A percentile compares a stretch with the other conserved stretches of the same genome.
Evolutionary conservation across 2,329 filamentous ascomycete genomes (phyloP).

Genomic region (Fusarium cicatricum): DNA sequence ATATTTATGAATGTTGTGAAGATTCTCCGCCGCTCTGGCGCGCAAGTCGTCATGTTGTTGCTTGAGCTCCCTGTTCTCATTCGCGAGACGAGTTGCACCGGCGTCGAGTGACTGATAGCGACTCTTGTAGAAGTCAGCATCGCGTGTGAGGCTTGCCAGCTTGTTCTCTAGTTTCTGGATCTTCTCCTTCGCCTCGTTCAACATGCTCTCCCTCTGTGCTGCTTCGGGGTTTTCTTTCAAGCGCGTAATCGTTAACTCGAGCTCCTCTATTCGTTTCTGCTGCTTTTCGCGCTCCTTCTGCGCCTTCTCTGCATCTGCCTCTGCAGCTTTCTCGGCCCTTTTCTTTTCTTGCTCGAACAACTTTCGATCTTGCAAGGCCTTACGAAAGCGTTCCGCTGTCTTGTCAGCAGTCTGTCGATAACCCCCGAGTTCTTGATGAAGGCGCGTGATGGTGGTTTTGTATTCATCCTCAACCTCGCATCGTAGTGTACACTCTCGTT

Average conservation of each 20-base stretch:
- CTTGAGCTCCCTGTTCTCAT: conserved; percentile 58
- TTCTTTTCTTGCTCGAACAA: conserved; percentile 57
- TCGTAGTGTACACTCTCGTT: conserved; percentile 37
- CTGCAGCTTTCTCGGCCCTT: conserved; percentile 47
- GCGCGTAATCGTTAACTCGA: conserved; percentile 47
- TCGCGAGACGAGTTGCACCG: conserved; percentile 53
- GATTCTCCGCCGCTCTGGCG: conserved; percentile 54
- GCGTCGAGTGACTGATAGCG: conserved; percentile 68
- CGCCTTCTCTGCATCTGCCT: conserved; percentile 39
- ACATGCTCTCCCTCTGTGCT: conserved; percentile 40
- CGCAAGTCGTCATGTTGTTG: conserved; percentile 51
- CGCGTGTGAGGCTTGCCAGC: conserved; percentile 53
- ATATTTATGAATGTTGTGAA: conserved; percentile 57
- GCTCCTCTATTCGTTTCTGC: conserved; percentile 47
- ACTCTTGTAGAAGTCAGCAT: conserved; percentile 64
- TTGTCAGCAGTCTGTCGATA: conserved; percentile 54
- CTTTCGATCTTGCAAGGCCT: conserved; percentile 60
- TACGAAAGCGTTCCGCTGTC: conserved; percentile 58
- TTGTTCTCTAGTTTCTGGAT: conserved; percentile 53
- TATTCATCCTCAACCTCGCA: conserved; percentile 47
- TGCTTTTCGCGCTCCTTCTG: conserved; percentile 50
- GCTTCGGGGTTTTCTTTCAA: conserved; percentile 40
- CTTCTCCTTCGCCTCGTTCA: conserved; percentile 50
- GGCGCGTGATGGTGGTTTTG: conserved; percentile 52
- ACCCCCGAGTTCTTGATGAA: conserved; percentile 57